Evolutionary conservation across 345 rosid genomes (phyloP).

Genomic region (Bretschneidera sinensis): DNA sequence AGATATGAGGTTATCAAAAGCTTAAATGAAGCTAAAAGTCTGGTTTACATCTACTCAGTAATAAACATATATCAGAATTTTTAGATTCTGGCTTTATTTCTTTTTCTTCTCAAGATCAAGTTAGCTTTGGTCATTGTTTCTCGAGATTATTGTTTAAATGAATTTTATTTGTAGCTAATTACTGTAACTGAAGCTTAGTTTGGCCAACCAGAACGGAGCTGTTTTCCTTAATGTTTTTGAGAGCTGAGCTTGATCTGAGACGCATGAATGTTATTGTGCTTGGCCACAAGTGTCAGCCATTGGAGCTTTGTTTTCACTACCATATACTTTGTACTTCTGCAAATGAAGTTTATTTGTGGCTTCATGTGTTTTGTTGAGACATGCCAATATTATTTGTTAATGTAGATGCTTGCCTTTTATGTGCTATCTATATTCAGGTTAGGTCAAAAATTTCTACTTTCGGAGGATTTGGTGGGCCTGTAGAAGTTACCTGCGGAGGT

Average conservation of each 20-base stretch:
- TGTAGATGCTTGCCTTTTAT: neutral
- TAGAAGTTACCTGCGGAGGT: constrained; percentile 97
- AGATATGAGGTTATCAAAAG: too few relatives aligned
- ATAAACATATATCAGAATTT: too few relatives aligned
- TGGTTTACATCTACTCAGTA: too few relatives aligned
- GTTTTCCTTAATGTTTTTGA: neutral
- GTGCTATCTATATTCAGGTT: constrained; percentile 41
- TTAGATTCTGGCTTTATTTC: too few relatives aligned
- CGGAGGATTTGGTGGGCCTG: constrained; percentile 90
- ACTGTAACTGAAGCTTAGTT: too few relatives aligned
- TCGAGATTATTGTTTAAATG: too few relatives aligned
- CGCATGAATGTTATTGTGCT: neutral
- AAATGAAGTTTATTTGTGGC: neutral
- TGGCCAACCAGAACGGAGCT: too few relatives aligned
- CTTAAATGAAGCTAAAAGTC: too few relatives aligned
- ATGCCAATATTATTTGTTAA: neutral
- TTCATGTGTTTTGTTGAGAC: neutral
- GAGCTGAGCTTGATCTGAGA: neutral
- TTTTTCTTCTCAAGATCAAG: too few relatives aligned
- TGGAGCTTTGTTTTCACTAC: neutral
- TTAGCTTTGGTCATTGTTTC: too few relatives aligned
- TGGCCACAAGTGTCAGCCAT: neutral
- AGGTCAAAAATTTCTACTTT: constrained; percentile 87
- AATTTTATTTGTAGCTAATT: too few relatives aligned
- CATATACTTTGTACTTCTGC: neutral